These are phyloP conservation scores for Aureobasidium lini DNA, from an alignment of 2,329 filamentous ascomycete genomes.

Conservation along the genomic window DNA sequence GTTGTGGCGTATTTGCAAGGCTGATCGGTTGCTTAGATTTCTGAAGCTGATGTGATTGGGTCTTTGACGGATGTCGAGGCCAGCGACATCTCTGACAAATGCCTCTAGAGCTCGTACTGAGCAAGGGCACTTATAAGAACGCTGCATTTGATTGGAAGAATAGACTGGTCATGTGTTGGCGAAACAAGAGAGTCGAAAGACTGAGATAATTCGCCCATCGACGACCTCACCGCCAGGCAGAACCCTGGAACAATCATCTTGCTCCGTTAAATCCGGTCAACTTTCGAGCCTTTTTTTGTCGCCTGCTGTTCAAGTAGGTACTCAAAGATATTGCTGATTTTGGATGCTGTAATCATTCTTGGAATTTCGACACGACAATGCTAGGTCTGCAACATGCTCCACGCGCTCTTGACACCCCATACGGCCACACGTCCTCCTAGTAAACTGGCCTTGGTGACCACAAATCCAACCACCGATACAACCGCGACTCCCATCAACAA, in stretches of 20 bases:
- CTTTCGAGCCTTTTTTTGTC: too few species aligned
- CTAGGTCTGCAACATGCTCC: neutral
- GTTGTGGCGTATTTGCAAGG: neutral
- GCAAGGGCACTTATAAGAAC: slow-evolving; percentile 16
- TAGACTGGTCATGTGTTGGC: neutral
- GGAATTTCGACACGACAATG: too few species aligned
- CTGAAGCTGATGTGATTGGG: slow-evolving; percentile 2
- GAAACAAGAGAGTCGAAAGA: neutral
- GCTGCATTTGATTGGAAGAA: neutral
- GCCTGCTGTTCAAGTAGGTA: too few species aligned
- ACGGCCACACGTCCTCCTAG: neutral
- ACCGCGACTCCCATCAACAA: slow-evolving; percentile 34
- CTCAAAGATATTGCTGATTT: too few species aligned
- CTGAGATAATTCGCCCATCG: neutral
- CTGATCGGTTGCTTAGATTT: slow-evolving; percentile 13
- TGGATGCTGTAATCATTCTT: too few species aligned
- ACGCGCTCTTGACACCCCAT: neutral
- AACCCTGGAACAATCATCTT: neutral
- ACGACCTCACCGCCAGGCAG: slow-evolving; percentile 1
- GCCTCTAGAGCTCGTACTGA: slow-evolving; percentile 20
- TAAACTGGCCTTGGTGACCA: slow-evolving; percentile 13
- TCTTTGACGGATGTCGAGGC: slow-evolving; percentile 16
- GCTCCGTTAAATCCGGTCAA: neutral
- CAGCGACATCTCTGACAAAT: slow-evolving; percentile 21
- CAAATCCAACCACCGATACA: slow-evolving; percentile 23